A percentile compares a stretch with the other conserved stretches of the same genome.
phyloP scores from a whole-genome alignment of 495 filamentous ascomycete species.

The Penicillium paradoxum region DNA sequence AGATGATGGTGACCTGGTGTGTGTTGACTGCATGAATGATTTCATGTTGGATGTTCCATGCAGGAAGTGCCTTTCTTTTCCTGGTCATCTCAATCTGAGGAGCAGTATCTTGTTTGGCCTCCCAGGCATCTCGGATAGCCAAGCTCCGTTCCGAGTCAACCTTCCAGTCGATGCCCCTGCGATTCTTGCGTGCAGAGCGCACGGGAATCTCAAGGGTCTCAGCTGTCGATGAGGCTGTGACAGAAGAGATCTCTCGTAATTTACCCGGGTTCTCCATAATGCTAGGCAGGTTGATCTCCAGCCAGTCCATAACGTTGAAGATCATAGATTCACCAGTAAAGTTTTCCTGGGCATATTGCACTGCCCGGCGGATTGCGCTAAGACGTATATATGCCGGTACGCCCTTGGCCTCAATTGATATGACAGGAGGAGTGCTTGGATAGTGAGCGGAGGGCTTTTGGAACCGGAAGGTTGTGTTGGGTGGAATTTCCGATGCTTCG shows the following conservation, averaged over 20 bases:
- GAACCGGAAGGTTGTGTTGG: slow-evolving; percentile 43
- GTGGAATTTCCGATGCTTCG: slow-evolving; percentile 34
- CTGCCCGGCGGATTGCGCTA: slow-evolving; percentile 74
- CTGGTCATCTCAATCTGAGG: slow-evolving; percentile 65
- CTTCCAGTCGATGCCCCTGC: slow-evolving; percentile 36
- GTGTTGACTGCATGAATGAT: slow-evolving; percentile 67
- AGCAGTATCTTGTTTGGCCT: slow-evolving; percentile 48
- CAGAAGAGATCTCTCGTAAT: slow-evolving; percentile 75
- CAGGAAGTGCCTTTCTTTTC: slow-evolving; percentile 69
- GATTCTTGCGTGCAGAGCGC: slow-evolving; percentile 46
- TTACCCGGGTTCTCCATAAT: slow-evolving; percentile 80
- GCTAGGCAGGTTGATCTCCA: slow-evolving; percentile 67
- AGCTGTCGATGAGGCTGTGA: slow-evolving; percentile 29
- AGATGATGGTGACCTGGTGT: slow-evolving; percentile 90
- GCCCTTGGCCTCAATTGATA: slow-evolving; percentile 56
- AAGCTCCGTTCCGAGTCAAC: slow-evolving; percentile 34
- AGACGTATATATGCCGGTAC: slow-evolving; percentile 92
- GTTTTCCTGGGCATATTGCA: slow-evolving; percentile 60
- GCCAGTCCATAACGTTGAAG: slow-evolving; percentile 84
- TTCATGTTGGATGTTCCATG: slow-evolving; percentile 74
- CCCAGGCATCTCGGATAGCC: slow-evolving; percentile 48
- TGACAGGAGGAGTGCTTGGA: slow-evolving; percentile 67
- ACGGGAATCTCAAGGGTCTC: slow-evolving; percentile 35
- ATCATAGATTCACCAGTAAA: slow-evolving; percentile 81
- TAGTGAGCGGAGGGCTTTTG: slow-evolving; percentile 56